phyloP scores from a whole-genome alignment of 179 eudicot genomes.

The Gypsophila paniculata region DNA sequence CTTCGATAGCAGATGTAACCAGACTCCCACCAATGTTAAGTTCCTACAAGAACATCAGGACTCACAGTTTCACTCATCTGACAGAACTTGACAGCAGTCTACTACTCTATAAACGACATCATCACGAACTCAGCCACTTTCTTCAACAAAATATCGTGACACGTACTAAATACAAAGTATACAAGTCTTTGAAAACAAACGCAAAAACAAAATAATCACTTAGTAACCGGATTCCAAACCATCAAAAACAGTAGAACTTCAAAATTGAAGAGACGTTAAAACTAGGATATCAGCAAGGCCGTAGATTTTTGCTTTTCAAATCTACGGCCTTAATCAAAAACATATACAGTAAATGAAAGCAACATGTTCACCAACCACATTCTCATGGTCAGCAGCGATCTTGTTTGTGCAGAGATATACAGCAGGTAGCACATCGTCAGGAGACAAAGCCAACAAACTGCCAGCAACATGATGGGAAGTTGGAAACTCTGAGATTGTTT shows the following conservation, averaged over 20 bases:
- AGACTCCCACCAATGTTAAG: slow-evolving; percentile 86
- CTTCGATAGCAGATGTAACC: slow-evolving; percentile 76
- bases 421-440: slow-evolving; percentile 89
- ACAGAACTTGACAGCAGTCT: slow-evolving; percentile 8
- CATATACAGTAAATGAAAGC: slow-evolving; percentile 7
- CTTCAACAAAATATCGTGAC: neutral
- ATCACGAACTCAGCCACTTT: neutral
- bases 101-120: slow-evolving; percentile 1
- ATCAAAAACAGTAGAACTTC: neutral
- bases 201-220: no score
- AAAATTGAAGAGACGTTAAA: neutral
- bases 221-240: no score
- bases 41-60: slow-evolving; percentile 45
- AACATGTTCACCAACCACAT: slow-evolving; percentile 49
- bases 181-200: no score
- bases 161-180: no score
- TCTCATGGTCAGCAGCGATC: slow-evolving; percentile 96
- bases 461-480: slow-evolving; percentile 16
- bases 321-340: neutral
- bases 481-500: slow-evolving; percentile 3
- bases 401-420: slow-evolving; percentile 92
- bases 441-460: slow-evolving; percentile 86
- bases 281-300: slow-evolving; percentile 1
- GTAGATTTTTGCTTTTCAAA: neutral
- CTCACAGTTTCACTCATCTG: slow-evolving; percentile 5